Base-by-base conservation (phyloP, 1,284 basidiomycete genomes). In the Sutorius eximius region DNA sequence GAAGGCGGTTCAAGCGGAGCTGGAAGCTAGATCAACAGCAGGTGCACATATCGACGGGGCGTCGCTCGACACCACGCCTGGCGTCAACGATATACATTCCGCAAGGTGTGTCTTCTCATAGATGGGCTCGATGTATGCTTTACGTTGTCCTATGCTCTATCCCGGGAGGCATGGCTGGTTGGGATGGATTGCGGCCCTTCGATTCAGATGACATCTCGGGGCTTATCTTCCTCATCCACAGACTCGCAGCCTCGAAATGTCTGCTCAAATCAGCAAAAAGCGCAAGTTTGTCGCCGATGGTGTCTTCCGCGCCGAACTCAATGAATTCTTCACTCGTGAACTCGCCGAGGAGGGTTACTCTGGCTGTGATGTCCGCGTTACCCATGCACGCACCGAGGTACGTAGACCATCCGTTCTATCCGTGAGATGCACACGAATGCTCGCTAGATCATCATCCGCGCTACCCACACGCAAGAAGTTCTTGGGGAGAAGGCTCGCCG, bases 321-420 rank as follows among this genome's bases (percentile, higher is more conserved):
- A 94, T 74, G 95, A 98, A 77, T 98, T 98, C 84, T 97, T 95
- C 82, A 97, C 93, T 62, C 94, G 96, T 67, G 96, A 99, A 79
- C 92, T 99, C 71, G 92, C 96, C 57, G 96, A 97, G 79, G 97
- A 99, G 80, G 97, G 97, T 70, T 99, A 99, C 86, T 98, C 97
- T 76, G 97, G 97, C 59, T 99, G 97, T 76, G 97, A 99, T 80
- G 97, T 99, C 77, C 95, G 97, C 72, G 95, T 98, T 61, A 99
- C 97, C 67, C 97, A 99, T 77, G 95, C 96, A 64, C 91, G 96
- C 71, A 99, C 97, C 67, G 97, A 99, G 80, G 90, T 91, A 66
- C 53, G 72, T 61, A 7, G 20, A 36, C 38, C 44, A 33, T 32
- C 58, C 40, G 41, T 53, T 34, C 16, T 16, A 56, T 40, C 22